phyloP scores from a whole-genome alignment of 208 protist genomes.

The Wallacemonas sp. region DNA sequence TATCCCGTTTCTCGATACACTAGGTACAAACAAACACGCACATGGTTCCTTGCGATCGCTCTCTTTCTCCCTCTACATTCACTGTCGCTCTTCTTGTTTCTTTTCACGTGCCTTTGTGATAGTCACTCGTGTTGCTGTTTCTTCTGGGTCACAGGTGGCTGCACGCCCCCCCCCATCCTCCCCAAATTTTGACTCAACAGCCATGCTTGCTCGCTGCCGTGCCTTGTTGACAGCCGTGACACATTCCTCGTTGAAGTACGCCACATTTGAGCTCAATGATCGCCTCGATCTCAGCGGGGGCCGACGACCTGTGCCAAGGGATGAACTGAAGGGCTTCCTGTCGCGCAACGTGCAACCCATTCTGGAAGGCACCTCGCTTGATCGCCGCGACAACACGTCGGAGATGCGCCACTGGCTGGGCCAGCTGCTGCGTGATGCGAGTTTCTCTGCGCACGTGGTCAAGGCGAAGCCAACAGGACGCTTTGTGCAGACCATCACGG shows the following conservation, averaged over 20 bases:
- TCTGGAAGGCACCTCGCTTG: constrained; percentile 58
- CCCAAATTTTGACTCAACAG: not conserved
- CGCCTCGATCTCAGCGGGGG: constrained; percentile 50
- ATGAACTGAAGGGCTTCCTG: constrained; percentile 64
- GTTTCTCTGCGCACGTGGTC: constrained; percentile 71
- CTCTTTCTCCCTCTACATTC: no score
- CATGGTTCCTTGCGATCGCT: no score
- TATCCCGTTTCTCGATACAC: no score
- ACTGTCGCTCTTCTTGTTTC: no score
- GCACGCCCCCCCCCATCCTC: not conserved
- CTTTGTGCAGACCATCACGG: constrained; percentile 54
- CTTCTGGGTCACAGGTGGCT: no score
- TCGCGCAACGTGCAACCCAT: constrained; percentile 67
- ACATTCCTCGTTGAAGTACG: constrained; percentile 23
- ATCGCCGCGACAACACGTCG: constrained; percentile 46
- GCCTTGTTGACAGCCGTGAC: constrained; percentile 20
- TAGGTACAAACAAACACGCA: no score
- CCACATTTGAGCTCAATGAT: constrained; percentile 50
- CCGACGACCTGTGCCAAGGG: constrained; percentile 22
- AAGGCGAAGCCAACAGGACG: constrained; percentile 41
- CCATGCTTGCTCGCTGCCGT: constrained; percentile 27
- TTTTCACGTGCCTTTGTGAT: no score
- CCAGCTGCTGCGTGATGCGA: constrained; percentile 70
- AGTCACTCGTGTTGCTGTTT: no score
- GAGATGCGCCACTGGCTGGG: constrained; percentile 55